Evolutionary conservation across 345 rosid genomes (phyloP).

Genomic region (Rhizophora apiculata): DNA sequence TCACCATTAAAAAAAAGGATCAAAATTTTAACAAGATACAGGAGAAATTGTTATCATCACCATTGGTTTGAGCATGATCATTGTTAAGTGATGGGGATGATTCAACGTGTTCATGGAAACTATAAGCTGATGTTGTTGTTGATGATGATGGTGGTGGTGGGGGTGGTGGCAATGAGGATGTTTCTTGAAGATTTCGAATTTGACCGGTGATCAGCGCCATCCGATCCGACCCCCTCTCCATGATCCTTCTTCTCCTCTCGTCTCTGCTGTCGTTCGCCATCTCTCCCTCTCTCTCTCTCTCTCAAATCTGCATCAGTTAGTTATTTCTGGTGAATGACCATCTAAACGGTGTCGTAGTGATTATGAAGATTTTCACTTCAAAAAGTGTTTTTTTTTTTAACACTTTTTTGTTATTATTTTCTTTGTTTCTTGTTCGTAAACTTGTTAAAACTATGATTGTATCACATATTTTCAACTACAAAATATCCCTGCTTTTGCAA

Average conservation of each 20-base stretch:
- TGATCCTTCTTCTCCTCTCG: slow-evolving; percentile 46
- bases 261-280: slow-evolving; percentile 28
- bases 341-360: neutral
- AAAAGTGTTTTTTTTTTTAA: neutral
- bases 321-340: slow-evolving; percentile 1
- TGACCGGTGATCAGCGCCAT: slow-evolving; percentile 54
- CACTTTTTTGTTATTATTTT: neutral
- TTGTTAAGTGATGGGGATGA: slow-evolving; percentile 6
- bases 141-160: neutral
- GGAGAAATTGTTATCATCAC: neutral
- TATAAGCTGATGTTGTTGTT: neutral
- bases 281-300: neutral
- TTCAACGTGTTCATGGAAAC: neutral
- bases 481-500: too few relatives aligned
- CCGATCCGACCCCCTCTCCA: slow-evolving; percentile 54
- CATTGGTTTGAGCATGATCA: neutral
- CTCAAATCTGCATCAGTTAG: neutral
- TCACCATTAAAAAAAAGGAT: too few relatives aligned
- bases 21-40: neutral
- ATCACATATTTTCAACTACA: too few relatives aligned
- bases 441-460: too few relatives aligned
- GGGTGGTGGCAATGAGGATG: slow-evolving; percentile 10
- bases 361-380: too few relatives aligned
- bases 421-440: too few relatives aligned
- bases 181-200: slow-evolving; percentile 11